Conservation (phyloP, 495 filamentous ascomycete genomes). For the Xylaria telfairii region DNA sequence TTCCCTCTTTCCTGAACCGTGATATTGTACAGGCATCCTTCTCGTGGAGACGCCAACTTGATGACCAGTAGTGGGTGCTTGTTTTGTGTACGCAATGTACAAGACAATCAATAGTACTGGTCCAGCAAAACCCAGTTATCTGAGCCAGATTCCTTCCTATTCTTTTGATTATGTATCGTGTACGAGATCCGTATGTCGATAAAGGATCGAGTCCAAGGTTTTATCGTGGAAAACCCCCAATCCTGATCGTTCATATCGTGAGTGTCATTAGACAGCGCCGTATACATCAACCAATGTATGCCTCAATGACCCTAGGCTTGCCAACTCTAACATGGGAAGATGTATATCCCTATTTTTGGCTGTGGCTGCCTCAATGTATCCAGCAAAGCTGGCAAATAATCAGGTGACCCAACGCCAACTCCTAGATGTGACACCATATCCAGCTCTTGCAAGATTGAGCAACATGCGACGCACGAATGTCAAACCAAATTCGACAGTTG, state of each 20-base stretch:
- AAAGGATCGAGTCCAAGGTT: background rate
- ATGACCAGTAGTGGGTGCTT: background rate
- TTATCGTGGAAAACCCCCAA: background rate
- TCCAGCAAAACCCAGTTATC: background rate
- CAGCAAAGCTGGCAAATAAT: conserved; percentile 36
- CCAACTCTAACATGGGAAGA: conserved; percentile 17
- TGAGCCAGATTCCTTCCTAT: background rate
- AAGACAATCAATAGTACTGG: background rate
- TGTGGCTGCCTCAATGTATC: conserved; percentile 30
- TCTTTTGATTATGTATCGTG: background rate
- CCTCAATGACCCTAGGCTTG: conserved; percentile 3
- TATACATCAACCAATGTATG: conserved; percentile 20
- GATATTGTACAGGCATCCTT: conserved; percentile 18
- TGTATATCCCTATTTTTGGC: conserved; percentile 20
- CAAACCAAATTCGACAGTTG: conserved; percentile 27
- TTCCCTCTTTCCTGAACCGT: conserved; percentile 11
- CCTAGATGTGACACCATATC: conserved; percentile 42
- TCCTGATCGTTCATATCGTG: conserved; percentile 18
- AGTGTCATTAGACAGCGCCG: conserved; percentile 12
- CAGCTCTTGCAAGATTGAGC: conserved; percentile 45
- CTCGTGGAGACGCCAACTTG: background rate
- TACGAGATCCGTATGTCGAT: conserved; percentile 9
- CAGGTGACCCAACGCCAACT: conserved; percentile 33
- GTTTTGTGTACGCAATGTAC: background rate
- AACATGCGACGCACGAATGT: conserved; percentile 30